Percentiles rank a stretch among this genome's conserved stretches.
phyloP scores from a whole-genome alignment of 768 basidiomycete species.

The Cyclocybe aegerita region DNA sequence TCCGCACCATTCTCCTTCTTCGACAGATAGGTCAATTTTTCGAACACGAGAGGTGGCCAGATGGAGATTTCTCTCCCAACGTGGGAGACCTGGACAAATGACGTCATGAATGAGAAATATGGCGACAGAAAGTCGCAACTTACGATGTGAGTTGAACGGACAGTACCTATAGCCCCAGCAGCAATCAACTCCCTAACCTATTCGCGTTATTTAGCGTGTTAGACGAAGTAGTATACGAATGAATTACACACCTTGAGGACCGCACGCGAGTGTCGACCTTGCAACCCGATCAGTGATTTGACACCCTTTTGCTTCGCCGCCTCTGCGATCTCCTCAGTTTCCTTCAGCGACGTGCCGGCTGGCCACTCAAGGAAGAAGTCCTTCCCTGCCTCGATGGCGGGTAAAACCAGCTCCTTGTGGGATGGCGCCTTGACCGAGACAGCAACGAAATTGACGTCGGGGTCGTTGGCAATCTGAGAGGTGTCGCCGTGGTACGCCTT shows the following conservation, averaged over 20 bases:
- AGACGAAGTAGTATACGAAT: not conserved
- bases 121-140: constrained; percentile 18
- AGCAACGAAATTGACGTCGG: constrained; percentile 35
- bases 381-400: constrained; percentile 36
- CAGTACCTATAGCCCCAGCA: constrained; percentile 26
- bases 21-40: not conserved
- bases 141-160: constrained; percentile 26
- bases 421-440: constrained; percentile 30
- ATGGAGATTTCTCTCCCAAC: not conserved
- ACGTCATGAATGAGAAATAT: not conserved
- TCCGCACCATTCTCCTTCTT: not conserved
- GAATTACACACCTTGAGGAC: constrained; percentile 27
- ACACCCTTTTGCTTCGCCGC: constrained; percentile 28
- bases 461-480: constrained; percentile 29
- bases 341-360: constrained; percentile 25
- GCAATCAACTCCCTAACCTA: constrained; percentile 31
- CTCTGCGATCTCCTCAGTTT: constrained; percentile 34
- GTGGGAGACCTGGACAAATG: not conserved
- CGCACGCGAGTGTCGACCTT: constrained; percentile 26
- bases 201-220: constrained; percentile 14
- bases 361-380: constrained; percentile 42
- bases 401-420: constrained; percentile 28
- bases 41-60: not conserved
- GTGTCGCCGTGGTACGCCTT: constrained; percentile 32
- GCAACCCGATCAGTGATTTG: constrained; percentile 32